Evolutionary conservation across 331 rosid genomes (phyloP), one percentile per base, ranked within the genome.

Genomic region (Prunus yedoensis): DNA sequence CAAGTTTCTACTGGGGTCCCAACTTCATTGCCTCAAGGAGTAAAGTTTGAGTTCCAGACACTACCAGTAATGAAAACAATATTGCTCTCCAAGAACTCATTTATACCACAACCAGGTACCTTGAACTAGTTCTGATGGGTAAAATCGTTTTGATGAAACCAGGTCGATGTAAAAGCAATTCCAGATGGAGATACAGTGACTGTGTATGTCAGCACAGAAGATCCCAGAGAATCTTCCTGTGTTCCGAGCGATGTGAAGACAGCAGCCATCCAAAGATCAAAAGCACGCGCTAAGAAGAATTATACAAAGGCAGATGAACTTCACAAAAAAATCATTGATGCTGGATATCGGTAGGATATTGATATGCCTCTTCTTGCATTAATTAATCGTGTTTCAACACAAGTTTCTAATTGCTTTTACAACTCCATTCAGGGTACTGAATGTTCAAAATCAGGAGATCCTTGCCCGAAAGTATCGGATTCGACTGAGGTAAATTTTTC

Each of bases 131-230:
- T 68, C 57, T 82, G 68, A 87, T 46, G 2, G 41, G 14, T 45
- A 30, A 68, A 35, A 45, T 65, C 66, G 14, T 80, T 10, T 52
- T 15, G 54, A 78, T 83, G 77, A 64, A 32, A 82, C 47, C 72
- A 95, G 99, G 89, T 95, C 63, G 94, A 90, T 83, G 85, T 83
- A 60, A 95, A 78, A 79, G 93, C 97, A 18, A 86, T 95, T 27
- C 84, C 94, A 43, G 99, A 95, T 80, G 99, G 99, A 41, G 99
- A 95, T 82, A 84, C 96, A 6, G 27, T 95, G 79, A 90, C 97
- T 2, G 97, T 90, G 25, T 92, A 92, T 86, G 99, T 95, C 25
- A 92, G 93, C 83, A 88, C 97, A 30, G 10, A 81, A 52, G 93
- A 90, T 38, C 88, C 96, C 8, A 78, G 96, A 50, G 99, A 95